Base-by-base conservation (phyloP, 352 stramenopile species). In the Blastocystis sp. region DNA sequence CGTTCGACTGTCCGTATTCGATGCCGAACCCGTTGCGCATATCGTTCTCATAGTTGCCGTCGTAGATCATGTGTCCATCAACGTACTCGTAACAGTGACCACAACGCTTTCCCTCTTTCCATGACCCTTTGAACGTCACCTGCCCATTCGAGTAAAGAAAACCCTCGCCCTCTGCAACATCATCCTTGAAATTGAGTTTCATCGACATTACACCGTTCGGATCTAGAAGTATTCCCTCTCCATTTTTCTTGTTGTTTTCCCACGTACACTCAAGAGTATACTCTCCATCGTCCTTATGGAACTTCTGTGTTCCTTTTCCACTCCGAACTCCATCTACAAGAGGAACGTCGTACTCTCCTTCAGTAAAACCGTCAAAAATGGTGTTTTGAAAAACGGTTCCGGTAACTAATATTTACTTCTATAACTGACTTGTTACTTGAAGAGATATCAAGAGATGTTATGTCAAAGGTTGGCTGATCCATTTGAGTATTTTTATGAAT, bases 21-120 rank as follows among this genome's bases (percentile, higher is more conserved):
- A 73, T 79, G 4, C 78, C 78, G 53, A 66, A 89, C 30, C 78
- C 78, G 47, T 89, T 50, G 20, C n/a, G 78, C 30, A 66, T 3
- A 56, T 89, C 78, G 26, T 89, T 41, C 50, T 89, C 70, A 16
- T 45, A 89, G n/a, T 89, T 39, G 8, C 78, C 78, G 11, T 89
- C 78, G 47, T 89, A 89, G 26, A 69, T 55, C 20, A 54, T 47
- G 18, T 68, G 20, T 5, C 73, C 73, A 16, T 68, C 9, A 1
- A 43, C 2, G 30, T 47, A 37, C 26, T 89, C n/a, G 16, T 13
- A 13, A 2, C 78, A n/a, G 16, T 54, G 37, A 39, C 78, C 78
- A 47, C n/a, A 24, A 16, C 78, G 78, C 34, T 59, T 43, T 26
- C 30, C 59, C 43, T 79, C 53, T 47, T 65, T 41, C 54, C 59